Evolutionary conservation across 805 yeast species (phyloP).

Genomic region (Debaryomyces prosopidis): DNA sequence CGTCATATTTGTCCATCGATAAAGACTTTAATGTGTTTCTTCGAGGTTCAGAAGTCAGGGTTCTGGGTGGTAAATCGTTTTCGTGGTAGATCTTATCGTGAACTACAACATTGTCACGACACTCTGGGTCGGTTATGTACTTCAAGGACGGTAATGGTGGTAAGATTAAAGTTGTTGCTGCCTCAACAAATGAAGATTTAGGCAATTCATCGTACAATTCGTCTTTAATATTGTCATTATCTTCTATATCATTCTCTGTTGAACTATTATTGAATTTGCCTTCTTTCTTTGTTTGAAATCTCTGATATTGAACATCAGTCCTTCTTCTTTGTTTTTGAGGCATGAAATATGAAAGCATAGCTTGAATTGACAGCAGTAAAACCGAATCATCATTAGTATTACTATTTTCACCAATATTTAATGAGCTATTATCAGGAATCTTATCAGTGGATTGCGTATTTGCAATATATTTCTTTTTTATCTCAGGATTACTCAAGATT

Average conservation of each 20-base stretch:
- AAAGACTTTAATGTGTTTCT: background rate
- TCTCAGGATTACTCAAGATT: conserved; percentile 16
- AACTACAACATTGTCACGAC: conserved; percentile 65
- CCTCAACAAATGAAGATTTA: conserved; percentile 71
- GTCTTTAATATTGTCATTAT: conserved; percentile 16
- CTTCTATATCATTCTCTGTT: conserved; percentile 10
- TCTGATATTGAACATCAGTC: conserved; percentile 11
- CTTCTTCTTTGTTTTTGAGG: conserved; percentile 37
- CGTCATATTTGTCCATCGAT: background rate
- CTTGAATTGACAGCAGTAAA: conserved; percentile 31
- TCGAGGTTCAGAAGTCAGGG: background rate
- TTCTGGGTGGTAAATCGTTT: conserved; percentile 56
- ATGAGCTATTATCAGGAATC: conserved; percentile 17
- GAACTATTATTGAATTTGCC: conserved; percentile 18
- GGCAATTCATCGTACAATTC: conserved; percentile 43
- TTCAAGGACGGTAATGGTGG: conserved; percentile 78
- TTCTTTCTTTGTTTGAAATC: conserved; percentile 17
- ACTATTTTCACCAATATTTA: conserved; percentile 11
- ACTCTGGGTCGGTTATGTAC: conserved; percentile 66
- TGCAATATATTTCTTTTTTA: conserved; percentile 12
- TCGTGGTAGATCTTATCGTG: conserved; percentile 80
- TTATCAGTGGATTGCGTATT: conserved; percentile 12
- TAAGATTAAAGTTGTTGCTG: conserved; percentile 73
- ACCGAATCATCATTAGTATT: conserved; percentile 13
- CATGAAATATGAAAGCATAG: conserved; percentile 39